Evolutionary conservation across 1,284 basidiomycete species (phyloP), one percentile per base, ranked within the genome.

Genomic region (Malassezia furfur): DNA sequence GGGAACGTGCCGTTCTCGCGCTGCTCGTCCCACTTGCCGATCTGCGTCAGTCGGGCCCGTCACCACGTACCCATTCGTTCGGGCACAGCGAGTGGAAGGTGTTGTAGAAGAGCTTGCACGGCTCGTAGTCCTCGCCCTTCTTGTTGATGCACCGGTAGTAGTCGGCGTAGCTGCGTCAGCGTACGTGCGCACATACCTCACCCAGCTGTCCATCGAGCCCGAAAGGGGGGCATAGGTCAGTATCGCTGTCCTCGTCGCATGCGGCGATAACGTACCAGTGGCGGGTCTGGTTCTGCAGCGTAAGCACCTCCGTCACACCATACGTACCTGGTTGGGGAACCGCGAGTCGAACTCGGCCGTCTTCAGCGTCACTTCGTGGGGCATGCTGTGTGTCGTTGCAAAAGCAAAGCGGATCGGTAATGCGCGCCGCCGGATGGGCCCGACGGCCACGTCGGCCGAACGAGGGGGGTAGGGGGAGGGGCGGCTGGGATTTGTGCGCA

Each of bases 71-170:
- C 70, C 70, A 73, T 53, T 71, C 70, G 59, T 73, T 96, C 63
- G 94, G 94, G 81, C 94, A 99, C 62, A 98, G 84, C 50, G 91
- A 91, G 81, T 89, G 83, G 82, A 90, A 99, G 35, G 89, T 88
- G 76, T 85, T 84, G 81, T 87, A 89, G 85, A 99, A 99, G 80
- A 96, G 91, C 80, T 93, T 91, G 86, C 94, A 98, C 9, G 94
- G 91, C 21, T 85, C 84, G 76, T 85, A 96, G 60, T 98, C 94
- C 72, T 98, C 93, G 65, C 94, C 94, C 81, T 96, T 96, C 69
- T 90, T 91, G 73, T 87, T 80, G 70, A 96, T 80, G 77, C 94
- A 99, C 79, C 93, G 94, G 85, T 89, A 88, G 82, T 93, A 94
- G 79, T 98, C 76, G 61, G 72, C 65, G 59, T 71, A 72, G 66